These are phyloP conservation scores for Cryptococcus jaspeensis DNA, from an alignment of 1,284 basidiomycete species.

Conservation along the genomic window DNA sequence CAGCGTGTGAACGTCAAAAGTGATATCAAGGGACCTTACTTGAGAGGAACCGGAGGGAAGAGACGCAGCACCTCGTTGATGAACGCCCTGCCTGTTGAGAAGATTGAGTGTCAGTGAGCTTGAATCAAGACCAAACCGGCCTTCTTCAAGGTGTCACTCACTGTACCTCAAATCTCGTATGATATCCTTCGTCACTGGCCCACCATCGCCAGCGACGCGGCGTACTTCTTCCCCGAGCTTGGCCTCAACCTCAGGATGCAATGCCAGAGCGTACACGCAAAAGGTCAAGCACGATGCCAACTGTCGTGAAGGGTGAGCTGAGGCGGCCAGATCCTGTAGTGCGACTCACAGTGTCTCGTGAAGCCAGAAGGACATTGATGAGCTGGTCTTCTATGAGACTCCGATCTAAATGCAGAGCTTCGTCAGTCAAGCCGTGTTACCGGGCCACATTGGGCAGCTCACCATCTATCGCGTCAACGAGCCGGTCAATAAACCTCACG, in stretches of 20 bases:
- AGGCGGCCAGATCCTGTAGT: neutral
- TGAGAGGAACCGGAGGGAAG: slow-evolving; percentile 43
- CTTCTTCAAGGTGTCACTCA: neutral
- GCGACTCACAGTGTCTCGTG: slow-evolving; percentile 43
- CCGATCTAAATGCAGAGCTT: slow-evolving; percentile 20
- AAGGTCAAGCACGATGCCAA: slow-evolving; percentile 37
- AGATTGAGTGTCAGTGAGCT: neutral
- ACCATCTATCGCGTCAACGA: slow-evolving; percentile 38
- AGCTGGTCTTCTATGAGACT: slow-evolving; percentile 44
- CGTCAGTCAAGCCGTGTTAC: neutral
- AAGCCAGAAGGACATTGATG: slow-evolving; percentile 46
- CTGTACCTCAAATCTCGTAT: slow-evolving; percentile 25
- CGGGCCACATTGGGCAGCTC: neutral
- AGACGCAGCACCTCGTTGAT: slow-evolving; percentile 41
- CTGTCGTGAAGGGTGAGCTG: slow-evolving; percentile 11
- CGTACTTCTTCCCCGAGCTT: slow-evolving; percentile 21
- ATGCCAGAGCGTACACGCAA: slow-evolving; percentile 27
- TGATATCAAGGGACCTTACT: slow-evolving; percentile 21
- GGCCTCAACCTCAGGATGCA: slow-evolving; percentile 22
- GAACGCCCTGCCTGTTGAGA: slow-evolving; percentile 30
- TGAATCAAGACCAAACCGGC: neutral
- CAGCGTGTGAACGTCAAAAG: neutral
- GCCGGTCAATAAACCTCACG: slow-evolving; percentile 28
- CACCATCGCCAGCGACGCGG: slow-evolving; percentile 2
- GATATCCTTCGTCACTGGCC: slow-evolving; percentile 22